Conservation (phyloP, 176 grass and related monocot species). For the Aegilops tauschii region DNA sequence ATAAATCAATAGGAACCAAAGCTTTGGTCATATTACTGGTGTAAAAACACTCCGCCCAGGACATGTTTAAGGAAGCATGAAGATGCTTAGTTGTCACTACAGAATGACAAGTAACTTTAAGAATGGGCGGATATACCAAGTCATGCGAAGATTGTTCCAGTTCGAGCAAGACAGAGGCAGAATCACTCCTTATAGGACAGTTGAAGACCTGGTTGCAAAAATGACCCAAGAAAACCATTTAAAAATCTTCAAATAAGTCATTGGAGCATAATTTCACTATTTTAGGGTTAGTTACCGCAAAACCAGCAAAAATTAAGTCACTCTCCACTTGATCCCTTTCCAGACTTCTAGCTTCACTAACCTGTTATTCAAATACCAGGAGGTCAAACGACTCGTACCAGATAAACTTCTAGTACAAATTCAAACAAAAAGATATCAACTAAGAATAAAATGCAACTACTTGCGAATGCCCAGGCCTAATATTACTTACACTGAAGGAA, state of each 20-base stretch:
- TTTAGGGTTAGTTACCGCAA: conserved; percentile 60
- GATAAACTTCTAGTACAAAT: conserved; percentile 7
- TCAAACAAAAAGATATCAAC: conserved; percentile 1
- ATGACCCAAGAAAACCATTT: conserved; percentile 13
- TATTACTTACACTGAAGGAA: not conserved
- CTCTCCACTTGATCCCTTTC: conserved; percentile 88
- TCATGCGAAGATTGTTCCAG: conserved; percentile 93
- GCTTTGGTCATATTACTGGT: not conserved
- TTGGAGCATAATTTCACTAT: not conserved
- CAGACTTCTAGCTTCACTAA: conserved; percentile 92
- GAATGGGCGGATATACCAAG: conserved; percentile 61
- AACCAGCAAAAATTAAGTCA: conserved; percentile 89
- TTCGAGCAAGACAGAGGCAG: conserved; percentile 72
- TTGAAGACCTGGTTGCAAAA: conserved; percentile 79
- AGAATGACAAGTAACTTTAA: not conserved
- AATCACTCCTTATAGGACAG: conserved; percentile 92
- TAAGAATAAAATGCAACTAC: conserved; percentile 13
- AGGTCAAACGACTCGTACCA: conserved; percentile 6
- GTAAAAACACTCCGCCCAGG: not conserved
- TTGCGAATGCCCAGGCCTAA: not conserved
- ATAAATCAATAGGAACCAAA: not conserved
- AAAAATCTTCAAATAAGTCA: conserved; percentile 2
- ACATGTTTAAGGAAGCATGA: not conserved
- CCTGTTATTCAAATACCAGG: conserved; percentile 54
- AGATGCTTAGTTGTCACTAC: not conserved